Conservation (phyloP, 1,284 basidiomycete genomes). For the Nidula niveotomentosa region DNA sequence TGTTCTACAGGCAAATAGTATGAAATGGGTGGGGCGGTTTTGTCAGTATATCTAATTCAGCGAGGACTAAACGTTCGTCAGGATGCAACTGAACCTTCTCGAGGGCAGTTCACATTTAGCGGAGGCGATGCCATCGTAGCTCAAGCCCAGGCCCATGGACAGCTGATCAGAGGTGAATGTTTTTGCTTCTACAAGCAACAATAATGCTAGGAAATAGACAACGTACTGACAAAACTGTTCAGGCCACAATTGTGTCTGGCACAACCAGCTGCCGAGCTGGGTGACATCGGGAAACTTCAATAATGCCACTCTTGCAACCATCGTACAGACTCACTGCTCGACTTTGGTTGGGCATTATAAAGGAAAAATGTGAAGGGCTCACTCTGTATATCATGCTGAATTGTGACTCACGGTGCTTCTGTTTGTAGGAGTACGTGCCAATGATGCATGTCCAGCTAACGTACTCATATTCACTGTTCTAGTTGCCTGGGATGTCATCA, state of each 20-base stretch:
- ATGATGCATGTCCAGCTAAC: too few relatives aligned
- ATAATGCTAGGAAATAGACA: not conserved
- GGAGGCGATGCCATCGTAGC: slow-evolving; percentile 44
- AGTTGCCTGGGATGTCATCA: slow-evolving; percentile 37
- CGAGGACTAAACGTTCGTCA: slow-evolving; percentile 31
- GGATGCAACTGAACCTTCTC: slow-evolving; percentile 8
- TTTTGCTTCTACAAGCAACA: not conserved
- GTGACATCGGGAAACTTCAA: slow-evolving; percentile 42
- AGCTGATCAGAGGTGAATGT: slow-evolving; percentile 37
- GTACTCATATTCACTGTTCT: too few relatives aligned
- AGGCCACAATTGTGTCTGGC: slow-evolving; percentile 57
- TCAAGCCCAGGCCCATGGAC: slow-evolving; percentile 41
- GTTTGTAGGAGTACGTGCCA: too few relatives aligned
- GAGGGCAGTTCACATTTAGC: slow-evolving; percentile 44
- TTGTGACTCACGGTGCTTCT: too few relatives aligned
- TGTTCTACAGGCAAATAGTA: slow-evolving; percentile 36
- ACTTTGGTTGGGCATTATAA: slow-evolving; percentile 49
- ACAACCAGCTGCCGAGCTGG: slow-evolving; percentile 54
- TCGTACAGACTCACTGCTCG: slow-evolving; percentile 45
- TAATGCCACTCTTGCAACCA: slow-evolving; percentile 38
- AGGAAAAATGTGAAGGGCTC: slow-evolving; percentile 41
- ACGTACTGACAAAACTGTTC: slow-evolving; percentile 1
- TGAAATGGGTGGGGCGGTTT: slow-evolving; percentile 47
- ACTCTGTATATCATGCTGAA: too few relatives aligned
- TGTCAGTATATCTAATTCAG: slow-evolving; percentile 40